A percentile compares a stretch with the other conserved stretches of the same genome.
Conservation (phyloP, 805 yeast species). For the Ogataea methanolica region DNA sequence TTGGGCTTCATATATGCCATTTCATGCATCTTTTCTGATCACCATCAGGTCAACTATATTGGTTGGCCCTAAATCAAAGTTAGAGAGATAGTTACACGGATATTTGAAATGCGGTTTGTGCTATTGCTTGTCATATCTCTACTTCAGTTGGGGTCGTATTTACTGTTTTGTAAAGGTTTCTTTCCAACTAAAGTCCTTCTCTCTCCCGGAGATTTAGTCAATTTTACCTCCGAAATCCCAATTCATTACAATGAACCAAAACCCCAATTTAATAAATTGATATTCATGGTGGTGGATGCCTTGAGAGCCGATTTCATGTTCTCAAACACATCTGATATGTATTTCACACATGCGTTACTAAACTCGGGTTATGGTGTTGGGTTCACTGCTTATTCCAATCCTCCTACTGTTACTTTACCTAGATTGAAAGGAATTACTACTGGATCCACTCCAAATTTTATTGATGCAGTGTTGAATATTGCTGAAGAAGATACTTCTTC, state of each 20-base stretch:
- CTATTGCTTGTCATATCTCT: constrained; percentile 17
- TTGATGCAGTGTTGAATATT: constrained; percentile 90
- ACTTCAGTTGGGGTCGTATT: constrained; percentile 48
- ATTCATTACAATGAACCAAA: constrained; percentile 23
- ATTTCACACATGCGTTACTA: constrained; percentile 59
- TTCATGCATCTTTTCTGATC: no score
- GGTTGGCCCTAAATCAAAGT: no score
- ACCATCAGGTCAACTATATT: no score
- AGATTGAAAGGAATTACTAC: constrained; percentile 90
- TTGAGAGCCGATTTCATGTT: constrained; percentile 84
- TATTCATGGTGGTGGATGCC: constrained; percentile 90
- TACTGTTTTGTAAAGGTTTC: constrained; percentile 74
- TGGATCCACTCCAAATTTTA: constrained; percentile 89
- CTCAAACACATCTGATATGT: constrained; percentile 60
- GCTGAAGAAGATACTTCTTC: constrained; percentile 83
- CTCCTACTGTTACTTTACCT: constrained; percentile 96
- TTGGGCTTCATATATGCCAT: no score
- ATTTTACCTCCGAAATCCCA: constrained; percentile 29
- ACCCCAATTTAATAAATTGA: constrained; percentile 58
- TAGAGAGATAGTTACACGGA: no score
- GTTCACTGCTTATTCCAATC: constrained; percentile 86
- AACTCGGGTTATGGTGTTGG: constrained; percentile 72
- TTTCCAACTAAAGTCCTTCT: constrained; percentile 85
- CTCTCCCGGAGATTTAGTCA: constrained; percentile 49
- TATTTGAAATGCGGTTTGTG: constrained; percentile 9